phyloP scores from a whole-genome alignment of 2,329 filamentous ascomycete species.

The Gyromitra esculenta region DNA sequence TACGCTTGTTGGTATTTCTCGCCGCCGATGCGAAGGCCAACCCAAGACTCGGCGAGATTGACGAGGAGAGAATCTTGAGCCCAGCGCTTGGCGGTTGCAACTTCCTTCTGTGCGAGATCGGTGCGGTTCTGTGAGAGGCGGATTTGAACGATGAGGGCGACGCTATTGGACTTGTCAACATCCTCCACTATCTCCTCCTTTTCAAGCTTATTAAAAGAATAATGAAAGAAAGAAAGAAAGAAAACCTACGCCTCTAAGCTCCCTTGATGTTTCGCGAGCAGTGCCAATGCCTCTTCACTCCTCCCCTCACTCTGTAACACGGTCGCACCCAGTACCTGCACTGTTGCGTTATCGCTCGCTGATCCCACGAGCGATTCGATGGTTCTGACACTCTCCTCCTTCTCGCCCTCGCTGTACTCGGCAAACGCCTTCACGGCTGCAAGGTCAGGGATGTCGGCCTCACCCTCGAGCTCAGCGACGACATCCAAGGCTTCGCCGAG shows the following conservation, averaged over 20 bases:
- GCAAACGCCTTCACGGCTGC: slow-evolving; percentile 81
- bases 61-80: slow-evolving; percentile 93
- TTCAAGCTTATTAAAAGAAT: not conserved
- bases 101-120: slow-evolving; percentile 90
- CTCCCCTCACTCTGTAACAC: slow-evolving; percentile 81
- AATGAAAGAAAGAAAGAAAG: not conserved
- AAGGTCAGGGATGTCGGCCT: slow-evolving; percentile 73
- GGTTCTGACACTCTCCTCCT: slow-evolving; percentile 70
- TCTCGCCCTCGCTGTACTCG: slow-evolving; percentile 70
- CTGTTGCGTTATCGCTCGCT: slow-evolving; percentile 76
- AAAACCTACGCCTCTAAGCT: slow-evolving; percentile 76
- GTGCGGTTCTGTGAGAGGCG: slow-evolving; percentile 90
- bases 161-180: slow-evolving; percentile 63
- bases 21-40: slow-evolving; percentile 86
- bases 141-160: slow-evolving; percentile 90
- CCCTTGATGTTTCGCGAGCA: slow-evolving; percentile 84
- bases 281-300: slow-evolving; percentile 82
- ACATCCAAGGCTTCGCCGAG: slow-evolving; percentile 80
- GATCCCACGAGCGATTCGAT: slow-evolving; percentile 74
- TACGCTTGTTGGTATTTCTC: slow-evolving; percentile 97
- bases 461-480: slow-evolving; percentile 72
- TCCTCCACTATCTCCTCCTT: too few relatives aligned
- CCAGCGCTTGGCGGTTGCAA: slow-evolving; percentile 85
- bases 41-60: slow-evolving; percentile 95
- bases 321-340: slow-evolving; percentile 84